Evolutionary conservation across 208 protist species (phyloP), one percentile per base, ranked within the genome.

Genomic region (Trypanosoma conorhini): DNA sequence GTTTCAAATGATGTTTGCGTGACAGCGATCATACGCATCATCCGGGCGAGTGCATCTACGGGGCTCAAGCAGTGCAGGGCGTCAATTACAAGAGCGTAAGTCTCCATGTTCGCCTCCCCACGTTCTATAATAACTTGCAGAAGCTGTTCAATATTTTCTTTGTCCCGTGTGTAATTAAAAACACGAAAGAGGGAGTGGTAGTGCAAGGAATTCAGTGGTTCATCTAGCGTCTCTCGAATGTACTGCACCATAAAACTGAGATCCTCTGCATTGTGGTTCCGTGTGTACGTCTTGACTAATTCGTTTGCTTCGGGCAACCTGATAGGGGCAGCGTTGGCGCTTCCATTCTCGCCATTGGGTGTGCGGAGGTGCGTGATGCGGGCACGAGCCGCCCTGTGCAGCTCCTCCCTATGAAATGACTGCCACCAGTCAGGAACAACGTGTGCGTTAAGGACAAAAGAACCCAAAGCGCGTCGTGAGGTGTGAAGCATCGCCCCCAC

Each of bases 361-460:
- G 71, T 57, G 30, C 80, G 71, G 19, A 85, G 61, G 12, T 74
- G 78, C 24, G 57, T 51, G 30, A 94, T 78, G 15, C 78, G 79
- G 10, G 67, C 67, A 66, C 81, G 79, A 24, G 88, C 88, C 35
- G 33, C 60, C n/a, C 76, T 51, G 54, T 92, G 86, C 30, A 75
- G 48, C 30, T 93, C 88, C 69, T 93, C 87, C 7, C 91, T 85
- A 58, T 85, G 81, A 59, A 87, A 84, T 5, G 81, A 70, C 72
- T 96, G 91, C 85, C 91, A 93, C 87, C 87, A 94, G 65, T 96
- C 91, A 3, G 80, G 67, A 30, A 91, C 67, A 10, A 94, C 76
- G 62, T 85, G 83, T 57, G 79, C 69, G 42, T 82, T 87, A 21
- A 93, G 66, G 31, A 96, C 31, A 71, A 66, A 74, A 24, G 69